phyloP scores from a whole-genome alignment of 495 filamentous ascomycete species.

The Daldinia bambusicola region DNA sequence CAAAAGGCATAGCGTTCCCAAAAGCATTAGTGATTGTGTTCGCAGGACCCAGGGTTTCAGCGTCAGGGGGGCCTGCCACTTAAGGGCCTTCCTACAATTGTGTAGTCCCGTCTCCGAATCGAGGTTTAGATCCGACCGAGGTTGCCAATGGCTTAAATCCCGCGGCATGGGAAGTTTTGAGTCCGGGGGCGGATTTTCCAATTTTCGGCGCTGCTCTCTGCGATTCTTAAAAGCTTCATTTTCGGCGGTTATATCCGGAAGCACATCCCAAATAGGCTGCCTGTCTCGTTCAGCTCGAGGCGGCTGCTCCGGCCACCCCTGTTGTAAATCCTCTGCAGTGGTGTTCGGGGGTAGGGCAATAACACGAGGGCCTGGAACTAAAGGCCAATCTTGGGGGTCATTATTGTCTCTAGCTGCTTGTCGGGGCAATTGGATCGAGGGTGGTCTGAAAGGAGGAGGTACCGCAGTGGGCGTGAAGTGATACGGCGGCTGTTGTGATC shows the following conservation, averaged over 20 bases:
- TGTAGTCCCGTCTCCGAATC: conserved; percentile 39
- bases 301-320: conserved; percentile 18
- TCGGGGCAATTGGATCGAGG: conserved; percentile 26
- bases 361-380: conserved; percentile 20
- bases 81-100: conserved; percentile 16
- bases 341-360: conserved; percentile 13
- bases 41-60: conserved; percentile 76
- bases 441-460: conserved; percentile 24
- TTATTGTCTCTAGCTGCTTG: conserved; percentile 3
- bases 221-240: background rate
- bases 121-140: conserved; percentile 33
- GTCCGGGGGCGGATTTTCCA: background rate
- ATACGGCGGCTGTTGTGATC: conserved; percentile 16
- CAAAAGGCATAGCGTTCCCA: conserved; percentile 69
- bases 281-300: conserved; percentile 15
- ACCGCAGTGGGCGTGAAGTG: conserved; percentile 40
- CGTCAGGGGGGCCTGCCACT: conserved; percentile 61
- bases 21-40: conserved; percentile 64
- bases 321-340: conserved; percentile 19
- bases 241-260: conserved; percentile 1
- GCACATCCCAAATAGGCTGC: background rate
- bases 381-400: conserved; percentile 23
- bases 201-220: background rate
- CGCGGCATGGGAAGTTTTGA: conserved; percentile 28
- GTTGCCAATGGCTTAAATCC: conserved; percentile 40